These are phyloP conservation scores for Cytospora chrysosperma DNA, from an alignment of 2,329 filamentous ascomycete genomes.

Conservation along the genomic window DNA sequence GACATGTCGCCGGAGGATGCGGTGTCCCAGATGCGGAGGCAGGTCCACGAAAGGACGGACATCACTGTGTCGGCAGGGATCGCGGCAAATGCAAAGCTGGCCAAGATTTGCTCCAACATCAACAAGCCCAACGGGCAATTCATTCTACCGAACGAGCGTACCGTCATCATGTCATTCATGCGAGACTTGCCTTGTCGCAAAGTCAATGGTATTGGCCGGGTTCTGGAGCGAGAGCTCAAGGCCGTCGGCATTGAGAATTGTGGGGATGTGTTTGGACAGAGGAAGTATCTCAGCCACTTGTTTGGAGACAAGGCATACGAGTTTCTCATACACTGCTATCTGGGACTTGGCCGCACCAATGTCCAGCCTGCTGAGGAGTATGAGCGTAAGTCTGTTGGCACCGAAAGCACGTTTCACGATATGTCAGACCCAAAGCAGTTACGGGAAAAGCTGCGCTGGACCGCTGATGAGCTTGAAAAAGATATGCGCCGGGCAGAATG, in stretches of 20 bases:
- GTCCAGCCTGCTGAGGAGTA: conserved; percentile 86
- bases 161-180: conserved; percentile 83
- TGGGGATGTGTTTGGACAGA: conserved; percentile 78
- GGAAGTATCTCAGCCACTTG: conserved; percentile 70
- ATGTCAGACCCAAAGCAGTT: conserved; percentile 68
- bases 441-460: conserved; percentile 73
- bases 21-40: conserved; percentile 72
- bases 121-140: conserved; percentile 98
- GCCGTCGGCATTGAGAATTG: conserved; percentile 86
- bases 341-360: conserved; percentile 82
- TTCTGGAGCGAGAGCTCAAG: conserved; percentile 86
- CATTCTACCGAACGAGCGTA: conserved; percentile 67
- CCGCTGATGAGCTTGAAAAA: conserved; percentile 81
- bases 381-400: conserved; percentile 90
- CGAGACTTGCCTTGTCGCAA: conserved; percentile 78
- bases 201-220: conserved; percentile 91
- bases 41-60: conserved; percentile 72
- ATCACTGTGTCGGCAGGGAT: conserved; percentile 95
- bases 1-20: conserved; percentile 67
- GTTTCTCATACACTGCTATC: conserved; percentile 79
- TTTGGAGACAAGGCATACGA: conserved; percentile 91
- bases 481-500: conserved; percentile 77
- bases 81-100: conserved; percentile 86
- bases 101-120: conserved; percentile 92
- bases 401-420: conserved; percentile 87